Evolutionary conservation across 495 filamentous ascomycete species (phyloP).

Genomic region (Aspergillus bertholletiae): DNA sequence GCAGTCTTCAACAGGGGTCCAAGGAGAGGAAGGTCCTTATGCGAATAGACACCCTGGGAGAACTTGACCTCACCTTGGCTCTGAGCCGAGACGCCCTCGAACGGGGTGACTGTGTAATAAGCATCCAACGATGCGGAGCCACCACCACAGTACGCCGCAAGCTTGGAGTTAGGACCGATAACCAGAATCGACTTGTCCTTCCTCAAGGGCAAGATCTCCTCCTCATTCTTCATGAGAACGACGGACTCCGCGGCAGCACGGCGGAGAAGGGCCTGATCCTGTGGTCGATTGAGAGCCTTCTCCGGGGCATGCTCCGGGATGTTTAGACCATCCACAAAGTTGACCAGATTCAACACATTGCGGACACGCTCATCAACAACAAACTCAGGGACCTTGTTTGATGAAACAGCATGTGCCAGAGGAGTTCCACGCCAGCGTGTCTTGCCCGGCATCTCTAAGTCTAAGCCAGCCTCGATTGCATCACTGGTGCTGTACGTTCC

Average conservation of each 20-base stretch:
- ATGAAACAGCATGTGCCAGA: slow-evolving; percentile 55
- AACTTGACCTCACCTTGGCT: slow-evolving; percentile 43
- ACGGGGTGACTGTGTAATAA: slow-evolving; percentile 73
- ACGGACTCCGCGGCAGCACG: slow-evolving; percentile 67
- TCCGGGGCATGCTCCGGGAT: slow-evolving; percentile 59
- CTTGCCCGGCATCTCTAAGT: slow-evolving; percentile 74
- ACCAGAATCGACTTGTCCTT: slow-evolving; percentile 63
- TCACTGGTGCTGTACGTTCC: slow-evolving; percentile 66
- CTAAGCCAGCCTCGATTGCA: slow-evolving; percentile 65
- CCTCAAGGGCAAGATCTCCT: slow-evolving; percentile 59
- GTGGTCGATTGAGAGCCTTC: slow-evolving; percentile 58
- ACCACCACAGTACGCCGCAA: slow-evolving; percentile 75
- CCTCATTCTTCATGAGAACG: slow-evolving; percentile 76
- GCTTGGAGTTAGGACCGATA: slow-evolving; percentile 77
- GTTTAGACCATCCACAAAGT: slow-evolving; percentile 58
- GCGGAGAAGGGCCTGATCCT: slow-evolving; percentile 65
- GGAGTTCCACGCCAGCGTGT: slow-evolving; percentile 60
- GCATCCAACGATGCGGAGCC: slow-evolving; percentile 76
- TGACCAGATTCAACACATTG: slow-evolving; percentile 60
- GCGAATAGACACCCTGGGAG: slow-evolving; percentile 53
- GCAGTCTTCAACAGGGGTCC: slow-evolving; percentile 47
- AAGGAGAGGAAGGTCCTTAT: slow-evolving; percentile 57
- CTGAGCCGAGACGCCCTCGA: slow-evolving; percentile 59
- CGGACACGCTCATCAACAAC: slow-evolving; percentile 60
- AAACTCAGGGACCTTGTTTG: slow-evolving; percentile 56